These are phyloP conservation scores for Alnus glutinosa DNA, from an alignment of 306 rosid species.

Conservation along the genomic window DNA sequence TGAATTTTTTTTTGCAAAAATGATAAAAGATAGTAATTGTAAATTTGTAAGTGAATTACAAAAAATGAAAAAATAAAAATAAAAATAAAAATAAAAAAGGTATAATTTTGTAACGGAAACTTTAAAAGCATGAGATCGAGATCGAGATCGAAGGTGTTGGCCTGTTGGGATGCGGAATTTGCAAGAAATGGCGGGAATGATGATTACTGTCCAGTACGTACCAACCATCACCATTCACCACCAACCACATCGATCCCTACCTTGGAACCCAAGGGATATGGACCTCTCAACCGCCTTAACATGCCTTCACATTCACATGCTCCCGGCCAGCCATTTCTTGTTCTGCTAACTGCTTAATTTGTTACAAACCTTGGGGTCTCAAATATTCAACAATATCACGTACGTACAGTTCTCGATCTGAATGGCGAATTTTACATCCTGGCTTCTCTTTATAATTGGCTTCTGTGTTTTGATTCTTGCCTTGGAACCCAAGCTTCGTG, in stretches of 20 bases:
- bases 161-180: conserved; percentile 11
- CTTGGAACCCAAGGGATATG: conserved; percentile 75
- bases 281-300: conserved; percentile 51
- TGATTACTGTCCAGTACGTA: conserved; percentile 44
- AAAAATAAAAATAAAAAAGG: not conserved
- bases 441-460: conserved; percentile 24
- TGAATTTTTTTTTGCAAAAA: no score
- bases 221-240: conserved; percentile 45
- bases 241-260: conserved; percentile 36
- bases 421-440: conserved; percentile 56
- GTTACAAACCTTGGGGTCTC: conserved; percentile 27
- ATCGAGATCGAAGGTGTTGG: not conserved
- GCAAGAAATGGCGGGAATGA: conserved; percentile 38
- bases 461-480: conserved; percentile 42
- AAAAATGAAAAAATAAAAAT: no score
- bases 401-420: not conserved
- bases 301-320: conserved; percentile 37
- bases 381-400: not conserved
- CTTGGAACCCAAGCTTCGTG: conserved; percentile 32
- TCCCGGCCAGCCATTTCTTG: conserved; percentile 19
- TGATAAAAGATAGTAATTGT: no score
- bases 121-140: not conserved
- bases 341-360: conserved; percentile 27
- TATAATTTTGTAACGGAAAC: not conserved
- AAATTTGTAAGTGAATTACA: no score